These are phyloP conservation scores for Cutaneotrichosporon sp. DNA, from an alignment of 1,284 basidiomycete genomes.

Conservation along the genomic window DNA sequence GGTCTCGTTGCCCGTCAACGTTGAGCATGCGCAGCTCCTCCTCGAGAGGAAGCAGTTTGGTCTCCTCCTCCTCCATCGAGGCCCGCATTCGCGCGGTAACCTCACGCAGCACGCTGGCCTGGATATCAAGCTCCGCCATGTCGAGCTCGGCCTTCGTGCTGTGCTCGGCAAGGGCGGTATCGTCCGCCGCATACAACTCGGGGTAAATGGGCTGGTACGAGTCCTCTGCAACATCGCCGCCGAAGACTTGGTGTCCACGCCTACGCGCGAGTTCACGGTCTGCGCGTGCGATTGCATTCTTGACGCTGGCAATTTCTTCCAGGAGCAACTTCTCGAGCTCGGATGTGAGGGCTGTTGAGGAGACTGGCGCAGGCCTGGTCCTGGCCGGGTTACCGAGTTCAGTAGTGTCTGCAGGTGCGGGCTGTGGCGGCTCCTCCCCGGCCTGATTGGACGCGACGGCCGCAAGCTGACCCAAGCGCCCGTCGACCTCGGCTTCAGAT, in stretches of 20 bases:
- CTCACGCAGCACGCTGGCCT: constrained; percentile 23
- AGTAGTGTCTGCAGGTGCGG: not conserved
- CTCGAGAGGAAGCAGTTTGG: constrained; percentile 28
- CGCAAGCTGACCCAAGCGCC: constrained; percentile 45
- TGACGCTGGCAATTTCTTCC: constrained; percentile 41
- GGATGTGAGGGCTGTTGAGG: constrained; percentile 35
- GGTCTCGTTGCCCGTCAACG: constrained; percentile 31
- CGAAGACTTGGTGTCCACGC: constrained; percentile 15
- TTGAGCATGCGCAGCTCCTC: constrained; percentile 31
- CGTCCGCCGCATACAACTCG: constrained; percentile 8
- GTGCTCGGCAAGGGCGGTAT: constrained; percentile 11
- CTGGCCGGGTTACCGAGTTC: not conserved
- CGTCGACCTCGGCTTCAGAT: constrained; percentile 34
- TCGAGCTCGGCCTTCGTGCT: constrained; percentile 12
- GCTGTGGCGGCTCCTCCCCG: constrained; percentile 13
- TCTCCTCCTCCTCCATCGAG: constrained; percentile 33
- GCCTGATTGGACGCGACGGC: constrained; percentile 39
- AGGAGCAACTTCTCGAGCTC: constrained; percentile 45
- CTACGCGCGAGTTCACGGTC: constrained; percentile 30
- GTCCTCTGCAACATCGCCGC: constrained; percentile 10
- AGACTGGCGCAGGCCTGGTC: not conserved
- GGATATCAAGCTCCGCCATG: constrained; percentile 20
- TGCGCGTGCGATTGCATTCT: constrained; percentile 34
- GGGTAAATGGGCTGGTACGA: constrained; percentile 1
- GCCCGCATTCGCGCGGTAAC: constrained; percentile 29